These are phyloP conservation scores for Neofusicoccum kwambonambiense DNA, from an alignment of 2,329 filamentous ascomycete genomes.

Conservation along the genomic window DNA sequence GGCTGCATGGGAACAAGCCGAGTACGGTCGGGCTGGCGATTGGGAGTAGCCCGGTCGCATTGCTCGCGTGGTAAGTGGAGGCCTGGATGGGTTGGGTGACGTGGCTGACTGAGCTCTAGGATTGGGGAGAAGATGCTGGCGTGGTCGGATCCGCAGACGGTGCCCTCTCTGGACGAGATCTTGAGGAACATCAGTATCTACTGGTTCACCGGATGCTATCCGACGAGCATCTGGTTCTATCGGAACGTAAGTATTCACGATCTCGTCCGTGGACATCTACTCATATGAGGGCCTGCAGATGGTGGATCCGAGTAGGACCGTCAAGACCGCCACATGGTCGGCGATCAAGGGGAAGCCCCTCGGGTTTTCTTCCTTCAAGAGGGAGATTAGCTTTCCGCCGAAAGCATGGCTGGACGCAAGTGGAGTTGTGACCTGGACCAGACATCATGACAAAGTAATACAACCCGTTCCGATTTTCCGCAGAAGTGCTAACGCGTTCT, in stretches of 20 bases:
- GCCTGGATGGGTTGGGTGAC: not conserved
- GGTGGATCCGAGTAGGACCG: not conserved
- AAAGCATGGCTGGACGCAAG: constrained; percentile 38
- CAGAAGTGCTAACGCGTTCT: no score
- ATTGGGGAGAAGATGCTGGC: constrained; percentile 59
- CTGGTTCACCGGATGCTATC: constrained; percentile 54
- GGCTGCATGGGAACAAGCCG: constrained; percentile 55
- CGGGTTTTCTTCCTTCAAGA: constrained; percentile 45
- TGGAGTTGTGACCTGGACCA: constrained; percentile 39
- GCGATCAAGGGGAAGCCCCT: constrained; percentile 35
- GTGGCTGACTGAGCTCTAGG: constrained; percentile 42
- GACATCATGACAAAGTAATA: constrained; percentile 31
- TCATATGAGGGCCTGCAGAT: not conserved
- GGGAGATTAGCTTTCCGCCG: constrained; percentile 41
- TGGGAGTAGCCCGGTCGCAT: constrained; percentile 53
- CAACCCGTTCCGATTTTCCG: not conserved
- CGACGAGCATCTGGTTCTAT: constrained; percentile 52
- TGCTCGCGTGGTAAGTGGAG: constrained; percentile 51
- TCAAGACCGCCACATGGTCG: not conserved
- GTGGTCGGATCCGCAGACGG: constrained; percentile 47
- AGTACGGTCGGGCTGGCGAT: constrained; percentile 58
- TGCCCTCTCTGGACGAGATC: constrained; percentile 44
- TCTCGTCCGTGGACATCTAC: not conserved
- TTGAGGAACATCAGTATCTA: constrained; percentile 54
- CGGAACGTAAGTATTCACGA: constrained; percentile 25